These are phyloP conservation scores for Aspergillus texensis DNA, from an alignment of 2,329 filamentous ascomycete species.

Conservation along the genomic window DNA sequence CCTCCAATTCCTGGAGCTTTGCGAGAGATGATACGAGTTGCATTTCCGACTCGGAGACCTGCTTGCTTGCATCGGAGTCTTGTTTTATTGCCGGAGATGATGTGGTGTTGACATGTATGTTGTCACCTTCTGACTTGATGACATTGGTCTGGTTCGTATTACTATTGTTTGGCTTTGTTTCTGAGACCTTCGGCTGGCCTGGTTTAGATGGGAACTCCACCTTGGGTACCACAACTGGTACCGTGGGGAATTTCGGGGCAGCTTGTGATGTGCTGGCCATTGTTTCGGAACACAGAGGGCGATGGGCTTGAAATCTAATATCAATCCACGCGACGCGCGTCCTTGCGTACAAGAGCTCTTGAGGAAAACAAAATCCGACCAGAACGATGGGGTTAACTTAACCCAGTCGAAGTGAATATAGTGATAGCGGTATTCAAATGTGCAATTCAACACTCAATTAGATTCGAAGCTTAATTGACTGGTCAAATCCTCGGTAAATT, in stretches of 20 bases:
- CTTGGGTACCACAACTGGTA: conserved; percentile 22
- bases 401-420: neutral
- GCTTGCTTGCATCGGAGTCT: conserved; percentile 5
- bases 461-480: neutral
- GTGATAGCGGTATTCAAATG: neutral
- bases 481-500: neutral
- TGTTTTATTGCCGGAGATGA: neutral
- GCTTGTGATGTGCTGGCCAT: conserved; percentile 12
- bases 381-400: neutral
- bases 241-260: conserved; percentile 6
- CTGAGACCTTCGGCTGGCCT: conserved; percentile 1
- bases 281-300: neutral
- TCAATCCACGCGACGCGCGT: neutral
- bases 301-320: neutral
- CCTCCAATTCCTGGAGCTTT: conserved; percentile 44
- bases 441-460: neutral
- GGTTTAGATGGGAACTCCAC: conserved; percentile 14
- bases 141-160: neutral
- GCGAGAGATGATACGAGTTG: conserved; percentile 44
- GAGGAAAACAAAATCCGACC: neutral
- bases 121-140: conserved; percentile 4
- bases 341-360: neutral
- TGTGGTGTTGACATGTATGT: neutral
- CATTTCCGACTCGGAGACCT: conserved; percentile 37
- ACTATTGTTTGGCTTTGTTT: neutral